Evolutionary conservation across 345 rosid species (phyloP).

Genomic region (Melaleuca quinquenervia): DNA sequence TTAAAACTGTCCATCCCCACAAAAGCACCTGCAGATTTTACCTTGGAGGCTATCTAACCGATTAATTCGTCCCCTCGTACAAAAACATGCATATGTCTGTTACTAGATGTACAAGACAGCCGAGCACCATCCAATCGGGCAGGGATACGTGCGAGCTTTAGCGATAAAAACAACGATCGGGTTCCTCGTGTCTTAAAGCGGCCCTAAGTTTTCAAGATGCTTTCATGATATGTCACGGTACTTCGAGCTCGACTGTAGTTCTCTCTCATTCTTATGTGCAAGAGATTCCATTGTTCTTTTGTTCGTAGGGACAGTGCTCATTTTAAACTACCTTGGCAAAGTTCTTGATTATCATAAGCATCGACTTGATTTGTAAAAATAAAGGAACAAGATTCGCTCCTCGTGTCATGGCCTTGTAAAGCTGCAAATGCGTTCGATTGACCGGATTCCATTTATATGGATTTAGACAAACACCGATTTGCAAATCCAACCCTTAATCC

Average conservation of each 20-base stretch:
- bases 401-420: background rate
- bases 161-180: background rate
- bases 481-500: background rate
- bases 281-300: background rate
- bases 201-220: background rate
- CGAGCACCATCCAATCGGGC: background rate
- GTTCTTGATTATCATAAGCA: background rate
- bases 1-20: background rate
- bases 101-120: accelerated
- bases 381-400: background rate
- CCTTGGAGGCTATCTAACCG: accelerated
- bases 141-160: accelerated
- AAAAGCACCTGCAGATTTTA: background rate
- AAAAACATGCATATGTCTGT: background rate
- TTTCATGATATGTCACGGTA: background rate
- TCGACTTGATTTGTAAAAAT: background rate
- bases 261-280: background rate
- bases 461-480: background rate
- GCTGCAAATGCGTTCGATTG: no score
- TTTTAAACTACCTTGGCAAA: background rate
- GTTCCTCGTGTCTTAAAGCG: background rate
- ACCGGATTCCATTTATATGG: background rate
- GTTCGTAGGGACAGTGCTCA: background rate
- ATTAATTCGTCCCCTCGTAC: background rate
- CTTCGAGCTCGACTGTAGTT: background rate